Base-by-base conservation (phyloP, 495 filamentous ascomycete species). In the Amphirosellinia nigrospora region DNA sequence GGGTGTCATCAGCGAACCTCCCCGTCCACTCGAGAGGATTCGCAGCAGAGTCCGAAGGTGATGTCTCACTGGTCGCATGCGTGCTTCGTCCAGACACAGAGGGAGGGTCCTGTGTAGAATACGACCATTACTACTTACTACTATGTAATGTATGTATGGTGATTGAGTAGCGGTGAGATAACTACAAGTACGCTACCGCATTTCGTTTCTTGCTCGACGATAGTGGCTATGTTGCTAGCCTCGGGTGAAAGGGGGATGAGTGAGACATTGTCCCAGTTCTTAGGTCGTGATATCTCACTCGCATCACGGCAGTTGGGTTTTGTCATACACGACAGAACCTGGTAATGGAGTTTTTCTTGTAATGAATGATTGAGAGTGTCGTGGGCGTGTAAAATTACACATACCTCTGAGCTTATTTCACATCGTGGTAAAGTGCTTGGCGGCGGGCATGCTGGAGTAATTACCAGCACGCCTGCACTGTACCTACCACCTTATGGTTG, bases 11-110 rank as follows among this genome's bases (percentile, higher is more conserved):
- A 34, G 26, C 28, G 7, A 32, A 34, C 30, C 41, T 64, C 61
- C 61, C 61, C 61, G 61, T 64, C 61, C 61, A 64, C 61, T 64
- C 61, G 41, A 64, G n/a, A 64, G 41, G 43, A 50, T 46, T 38
- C 16, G 43, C 19, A 43, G 36, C 15, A 26, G 41, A 64, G 43
- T 26, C 19, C 61, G 61, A 10, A 64, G 30, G 61, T 36, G 39
- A n/a, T 53, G 46, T 53, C 34, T 61, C 36, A 39, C 58, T 61
- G 36, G 34, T 23, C 13, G 21, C 58, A 41, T 61, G 21, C 21
- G n/a, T 9, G 39, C 36, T 13, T 13, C 58, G 10, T 53, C 50
- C 3, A 21, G 43, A 30, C 1, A 1, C 13, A 8, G 2, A 19
- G 43, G 11, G 11, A 19, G 23, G 23, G 16, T 36, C 58, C 58